Conservation (phyloP, 2,329 filamentous ascomycete species). For the Pyrenochaeta sp. region DNA sequence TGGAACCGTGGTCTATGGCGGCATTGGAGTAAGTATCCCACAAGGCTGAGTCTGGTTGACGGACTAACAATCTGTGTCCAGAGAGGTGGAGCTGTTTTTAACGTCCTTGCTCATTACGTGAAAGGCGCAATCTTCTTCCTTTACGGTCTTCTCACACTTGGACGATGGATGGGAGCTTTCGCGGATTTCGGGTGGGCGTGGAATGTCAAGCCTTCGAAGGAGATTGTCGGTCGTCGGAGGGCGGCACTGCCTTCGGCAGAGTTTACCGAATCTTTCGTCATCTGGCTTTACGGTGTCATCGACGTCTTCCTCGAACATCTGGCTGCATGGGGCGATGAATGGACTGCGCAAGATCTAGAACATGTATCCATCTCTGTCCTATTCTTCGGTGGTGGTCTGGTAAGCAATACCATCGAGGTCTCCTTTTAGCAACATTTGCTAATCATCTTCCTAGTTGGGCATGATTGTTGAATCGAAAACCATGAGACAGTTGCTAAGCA, state of each 20-base stretch:
- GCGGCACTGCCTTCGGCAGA: slow-evolving; percentile 76
- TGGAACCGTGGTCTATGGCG: slow-evolving; percentile 79
- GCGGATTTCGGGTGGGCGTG: slow-evolving; percentile 93
- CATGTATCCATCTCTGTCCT: slow-evolving; percentile 92
- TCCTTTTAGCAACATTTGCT: slow-evolving; percentile 27
- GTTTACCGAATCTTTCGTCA: slow-evolving; percentile 87
- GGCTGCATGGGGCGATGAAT: slow-evolving; percentile 72
- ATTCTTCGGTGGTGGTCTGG: slow-evolving; percentile 90
- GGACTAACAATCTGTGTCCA: slow-evolving; percentile 44
- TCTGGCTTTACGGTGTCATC: slow-evolving; percentile 86
- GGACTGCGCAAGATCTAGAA: slow-evolving; percentile 83
- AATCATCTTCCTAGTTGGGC: slow-evolving; percentile 61
- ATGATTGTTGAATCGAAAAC: slow-evolving; percentile 80
- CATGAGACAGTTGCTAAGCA: slow-evolving; percentile 72
- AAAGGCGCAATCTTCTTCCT: slow-evolving; percentile 96
- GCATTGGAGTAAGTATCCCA: slow-evolving; percentile 76
- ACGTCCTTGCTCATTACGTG: slow-evolving; percentile 89
- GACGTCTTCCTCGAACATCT: slow-evolving; percentile 96
- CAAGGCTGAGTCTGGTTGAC: background rate
- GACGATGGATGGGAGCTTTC: slow-evolving; percentile 90
- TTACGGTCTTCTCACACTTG: slow-evolving; percentile 86
- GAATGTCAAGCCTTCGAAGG: slow-evolving; percentile 77
- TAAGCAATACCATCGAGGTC: slow-evolving; percentile 55
- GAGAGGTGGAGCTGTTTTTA: slow-evolving; percentile 77
- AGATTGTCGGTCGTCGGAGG: slow-evolving; percentile 69